phyloP scores from a whole-genome alignment of 768 basidiomycete species.

The Sutorius australiensis region DNA sequence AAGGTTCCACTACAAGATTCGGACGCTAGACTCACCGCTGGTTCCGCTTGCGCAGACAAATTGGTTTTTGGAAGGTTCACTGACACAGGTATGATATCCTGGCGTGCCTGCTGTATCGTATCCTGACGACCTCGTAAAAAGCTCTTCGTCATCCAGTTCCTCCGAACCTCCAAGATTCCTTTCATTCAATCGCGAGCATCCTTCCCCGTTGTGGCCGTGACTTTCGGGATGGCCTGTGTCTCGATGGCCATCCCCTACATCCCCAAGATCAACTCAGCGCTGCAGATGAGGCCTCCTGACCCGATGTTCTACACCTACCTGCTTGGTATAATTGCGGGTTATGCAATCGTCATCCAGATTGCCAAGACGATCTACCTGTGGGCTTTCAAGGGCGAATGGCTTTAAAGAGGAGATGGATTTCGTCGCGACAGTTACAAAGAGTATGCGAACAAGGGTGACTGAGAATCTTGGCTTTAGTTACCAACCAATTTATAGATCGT shows the following conservation, averaged over 20 bases:
- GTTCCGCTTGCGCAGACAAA: slow-evolving; percentile 34
- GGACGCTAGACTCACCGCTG: slow-evolving; percentile 22
- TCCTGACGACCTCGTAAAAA: slow-evolving; percentile 7
- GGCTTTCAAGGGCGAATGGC: slow-evolving; percentile 31
- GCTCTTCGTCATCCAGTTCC: slow-evolving; percentile 34
- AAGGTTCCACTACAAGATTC: slow-evolving; percentile 33
- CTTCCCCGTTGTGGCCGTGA: slow-evolving; percentile 23
- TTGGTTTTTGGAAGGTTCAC: slow-evolving; percentile 36
- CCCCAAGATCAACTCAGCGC: slow-evolving; percentile 28
- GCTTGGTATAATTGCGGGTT: slow-evolving; percentile 17
- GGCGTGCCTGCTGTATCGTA: not conserved
- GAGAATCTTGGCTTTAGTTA: not conserved
- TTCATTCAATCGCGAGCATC: slow-evolving; percentile 33
- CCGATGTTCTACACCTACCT: slow-evolving; percentile 30
- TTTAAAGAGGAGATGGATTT: slow-evolving; percentile 6
- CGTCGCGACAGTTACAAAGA: not conserved
- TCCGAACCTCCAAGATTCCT: slow-evolving; percentile 29
- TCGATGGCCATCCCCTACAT: slow-evolving; percentile 34
- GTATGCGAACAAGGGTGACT: not conserved
- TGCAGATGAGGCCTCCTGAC: slow-evolving; percentile 26
- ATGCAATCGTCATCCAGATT: slow-evolving; percentile 27
- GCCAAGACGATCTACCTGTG: slow-evolving; percentile 26
- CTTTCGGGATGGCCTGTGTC: slow-evolving; percentile 30
- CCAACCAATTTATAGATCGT: not conserved
- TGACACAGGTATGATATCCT: slow-evolving; percentile 32